Evolutionary conservation across 2,329 filamentous ascomycete genomes (phyloP).

Genomic region (Pseudogymnoascus sp.): DNA sequence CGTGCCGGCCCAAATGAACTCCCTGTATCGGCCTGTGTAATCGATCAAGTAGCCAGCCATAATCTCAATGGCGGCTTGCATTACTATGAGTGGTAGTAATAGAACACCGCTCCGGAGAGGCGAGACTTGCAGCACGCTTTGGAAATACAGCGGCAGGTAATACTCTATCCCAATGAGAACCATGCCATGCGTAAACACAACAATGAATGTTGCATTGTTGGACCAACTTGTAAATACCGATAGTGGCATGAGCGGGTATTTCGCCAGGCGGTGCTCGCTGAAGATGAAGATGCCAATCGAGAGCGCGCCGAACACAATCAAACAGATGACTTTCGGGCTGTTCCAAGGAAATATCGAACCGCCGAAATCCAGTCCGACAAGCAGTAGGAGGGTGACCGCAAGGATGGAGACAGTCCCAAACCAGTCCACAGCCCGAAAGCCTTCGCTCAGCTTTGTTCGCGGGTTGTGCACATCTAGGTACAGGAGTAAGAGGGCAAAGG

Average conservation of each 20-base stretch:
- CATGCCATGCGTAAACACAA: constrained; percentile 66
- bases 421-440: constrained; percentile 52
- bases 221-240: constrained; percentile 58
- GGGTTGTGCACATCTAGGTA: constrained; percentile 58
- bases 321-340: constrained; percentile 65
- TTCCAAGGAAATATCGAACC: constrained; percentile 66
- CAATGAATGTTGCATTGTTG: constrained; percentile 55
- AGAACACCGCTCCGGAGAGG: constrained; percentile 69
- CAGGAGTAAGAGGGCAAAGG: constrained; percentile 47
- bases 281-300: constrained; percentile 53
- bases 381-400: constrained; percentile 69
- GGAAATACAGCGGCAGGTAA: constrained; percentile 59
- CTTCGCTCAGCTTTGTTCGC: constrained; percentile 47
- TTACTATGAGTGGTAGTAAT: constrained; percentile 58
- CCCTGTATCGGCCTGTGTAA: constrained; percentile 54
- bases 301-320: constrained; percentile 65
- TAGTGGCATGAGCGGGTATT: constrained; percentile 70
- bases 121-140: constrained; percentile 59
- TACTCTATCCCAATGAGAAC: constrained; percentile 21
- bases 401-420: constrained; percentile 54
- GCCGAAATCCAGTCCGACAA: constrained; percentile 76
- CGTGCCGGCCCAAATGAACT: constrained; percentile 50
- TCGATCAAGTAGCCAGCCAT: constrained; percentile 45
- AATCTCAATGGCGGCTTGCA: constrained; percentile 53
- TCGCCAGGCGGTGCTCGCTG: constrained; percentile 64